phyloP scores from a whole-genome alignment of 78 protist genomes.

The Dictyostelium firmibasis region DNA sequence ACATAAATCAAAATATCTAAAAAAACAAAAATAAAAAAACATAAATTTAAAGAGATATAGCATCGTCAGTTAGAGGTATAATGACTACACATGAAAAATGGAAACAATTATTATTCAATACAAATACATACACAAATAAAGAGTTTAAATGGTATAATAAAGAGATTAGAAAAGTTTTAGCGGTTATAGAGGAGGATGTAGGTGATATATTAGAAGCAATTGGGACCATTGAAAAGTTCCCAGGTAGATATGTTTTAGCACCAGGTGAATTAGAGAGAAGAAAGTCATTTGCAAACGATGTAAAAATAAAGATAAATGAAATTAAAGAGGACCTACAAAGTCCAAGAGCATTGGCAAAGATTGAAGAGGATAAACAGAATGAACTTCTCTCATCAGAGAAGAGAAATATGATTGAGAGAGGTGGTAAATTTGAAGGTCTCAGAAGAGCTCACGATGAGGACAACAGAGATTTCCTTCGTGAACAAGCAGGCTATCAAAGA shows the following conservation, averaged over 20 bases:
- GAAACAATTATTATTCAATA: conserved; percentile 14
- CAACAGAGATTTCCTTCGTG: conserved; percentile 40
- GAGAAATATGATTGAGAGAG: background rate
- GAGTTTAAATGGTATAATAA: conserved; percentile 65
- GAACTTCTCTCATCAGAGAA: conserved; percentile 31
- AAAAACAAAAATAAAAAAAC: background rate
- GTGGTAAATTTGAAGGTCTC: conserved; percentile 13
- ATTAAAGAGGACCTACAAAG: conserved; percentile 4
- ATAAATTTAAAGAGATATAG: conserved; percentile 7
- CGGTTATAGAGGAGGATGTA: background rate
- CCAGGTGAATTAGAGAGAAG: conserved; percentile 29
- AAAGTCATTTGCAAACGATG: conserved; percentile 52
- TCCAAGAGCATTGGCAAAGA: background rate
- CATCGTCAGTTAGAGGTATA: conserved; percentile 26
- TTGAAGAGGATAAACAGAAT: conserved; percentile 37
- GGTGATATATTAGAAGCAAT: conserved; percentile 19
- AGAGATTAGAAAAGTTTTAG: conserved; percentile 36
- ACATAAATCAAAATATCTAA: background rate
- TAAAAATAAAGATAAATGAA: conserved; percentile 12
- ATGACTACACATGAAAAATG: conserved; percentile 29
- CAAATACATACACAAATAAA: conserved; percentile 61
- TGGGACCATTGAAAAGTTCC: conserved; percentile 31
- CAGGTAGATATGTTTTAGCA: conserved; percentile 4
- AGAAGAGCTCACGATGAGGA: conserved; percentile 70
- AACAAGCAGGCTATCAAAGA: conserved; percentile 1